These are phyloP conservation scores for Balakata baccata DNA, from an alignment of 345 rosid species.

Conservation along the genomic window DNA sequence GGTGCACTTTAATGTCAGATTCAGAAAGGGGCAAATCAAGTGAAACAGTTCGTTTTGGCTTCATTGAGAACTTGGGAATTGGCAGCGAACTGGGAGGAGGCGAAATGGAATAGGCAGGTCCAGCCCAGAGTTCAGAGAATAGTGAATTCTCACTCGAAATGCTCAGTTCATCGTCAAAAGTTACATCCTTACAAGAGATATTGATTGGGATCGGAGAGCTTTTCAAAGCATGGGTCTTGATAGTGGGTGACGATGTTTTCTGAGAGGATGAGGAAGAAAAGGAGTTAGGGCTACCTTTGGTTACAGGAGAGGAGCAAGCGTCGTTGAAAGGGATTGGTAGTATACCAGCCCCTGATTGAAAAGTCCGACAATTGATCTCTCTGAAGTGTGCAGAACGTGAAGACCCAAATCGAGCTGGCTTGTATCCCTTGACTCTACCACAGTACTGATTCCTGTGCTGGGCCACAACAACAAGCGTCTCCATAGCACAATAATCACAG, in stretches of 20 bases:
- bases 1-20: slow-evolving; percentile 36
- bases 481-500: slow-evolving; percentile 50
- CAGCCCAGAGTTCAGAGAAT: slow-evolving; percentile 89
- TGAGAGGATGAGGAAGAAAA: slow-evolving; percentile 32
- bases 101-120: slow-evolving; percentile 94
- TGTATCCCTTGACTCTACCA: slow-evolving; percentile 39
- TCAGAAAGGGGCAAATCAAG: slow-evolving; percentile 49
- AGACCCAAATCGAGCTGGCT: slow-evolving; percentile 42
- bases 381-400: slow-evolving; percentile 56
- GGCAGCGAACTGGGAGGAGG: slow-evolving; percentile 95
- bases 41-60: slow-evolving; percentile 57
- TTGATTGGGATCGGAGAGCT: slow-evolving; percentile 58
- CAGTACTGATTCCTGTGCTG: slow-evolving; percentile 66
- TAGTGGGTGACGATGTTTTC: slow-evolving; percentile 28
- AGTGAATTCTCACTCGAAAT: slow-evolving; percentile 27
- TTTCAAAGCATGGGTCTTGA: slow-evolving; percentile 7
- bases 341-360: slow-evolving; percentile 68
- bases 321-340: slow-evolving; percentile 57
- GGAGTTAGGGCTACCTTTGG: slow-evolving; percentile 28
- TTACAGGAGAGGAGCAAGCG: slow-evolving; percentile 28
- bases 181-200: slow-evolving; percentile 22
- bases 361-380: slow-evolving; percentile 70
- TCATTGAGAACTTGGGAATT: slow-evolving; percentile 76
- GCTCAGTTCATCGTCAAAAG: slow-evolving; percentile 31
- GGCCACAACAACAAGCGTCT: slow-evolving; percentile 64